Evolutionary conservation across 345 rosid genomes (phyloP), one percentile per base, ranked within the genome.

Genomic region (Eucalyptus microcorys): DNA sequence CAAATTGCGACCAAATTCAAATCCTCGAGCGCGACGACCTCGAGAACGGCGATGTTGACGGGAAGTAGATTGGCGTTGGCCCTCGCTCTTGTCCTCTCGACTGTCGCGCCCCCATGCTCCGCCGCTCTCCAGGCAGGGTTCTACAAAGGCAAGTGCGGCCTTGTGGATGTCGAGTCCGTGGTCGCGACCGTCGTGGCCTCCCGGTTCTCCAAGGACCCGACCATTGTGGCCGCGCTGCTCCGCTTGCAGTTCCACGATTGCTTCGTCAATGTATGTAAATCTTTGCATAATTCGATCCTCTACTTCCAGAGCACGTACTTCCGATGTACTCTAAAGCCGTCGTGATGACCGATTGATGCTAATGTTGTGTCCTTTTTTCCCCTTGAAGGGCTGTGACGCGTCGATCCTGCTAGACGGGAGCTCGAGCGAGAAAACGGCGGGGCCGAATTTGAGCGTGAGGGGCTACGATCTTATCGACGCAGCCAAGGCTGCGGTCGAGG

Each of bases 161-260:
- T 27, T 4, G 10, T 6, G 5, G 89, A 89, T 26, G 94, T 94
- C 7, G 96, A 96, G 91, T 26, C 52, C 5, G 90, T 87, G 85
- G 96, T 94, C 3, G 52, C 49, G 27, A 12, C 19, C 3, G 89
- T 87, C 10, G 94, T 92, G 53, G 8, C 17, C 19, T 26, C 19
- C 0, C 86, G 21, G 16, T 88, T 90, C 88, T 14, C 2, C 4
- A 64, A 27, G 22, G 88, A 91, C 89, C 59, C 55, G 37, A 52
- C 92, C 42, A 52, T 93, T 9, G 93, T 92, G 5, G 94, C 94
- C 21, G 92, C 92, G 52, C 90, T 94, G 27, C 93, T 95, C 79
- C 91, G 96, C 10, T 45, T 95, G 87, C 94, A 94, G 79, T 94
- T 94, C 53, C 94, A 93, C 76, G 96, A 93, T 71, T 94, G 94